Base-by-base conservation (phyloP, 2,329 filamentous ascomycete genomes). In the Sarocladium brachiariae region DNA sequence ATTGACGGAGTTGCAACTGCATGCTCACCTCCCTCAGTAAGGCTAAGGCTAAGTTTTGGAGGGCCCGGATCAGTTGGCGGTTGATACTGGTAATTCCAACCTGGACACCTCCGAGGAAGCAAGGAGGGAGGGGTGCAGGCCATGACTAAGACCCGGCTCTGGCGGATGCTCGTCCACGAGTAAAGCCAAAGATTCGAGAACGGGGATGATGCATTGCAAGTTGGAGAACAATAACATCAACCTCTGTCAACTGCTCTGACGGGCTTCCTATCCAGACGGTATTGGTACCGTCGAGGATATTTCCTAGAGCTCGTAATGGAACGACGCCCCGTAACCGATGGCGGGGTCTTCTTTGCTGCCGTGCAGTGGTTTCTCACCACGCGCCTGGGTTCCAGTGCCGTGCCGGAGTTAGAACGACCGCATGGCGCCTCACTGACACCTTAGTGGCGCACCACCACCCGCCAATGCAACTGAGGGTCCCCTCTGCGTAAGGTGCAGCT, bases 21-120 rank as follows among this genome's bases (percentile, higher is more conserved):
- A 16, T 11, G 25, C n/a, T 31, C 7, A 23, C 24, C 13, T 27
- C 39, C 30, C 30, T 27, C n/a, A n/a, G n/a, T n/a, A n/a, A n/a
- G n/a, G n/a, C 14, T 47, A 47, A 47, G 43, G 43, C 27, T 47
- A 47, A 47, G 19, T 21, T 21, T 25, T 47, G 16, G 43, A 45
- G 43, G 43, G 27, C 19, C 24, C 27, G 43, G 27, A n/a, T 33
- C 25, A 47, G 27, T 47, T 47, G 27, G 24, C 43, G 43, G 43
- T 25, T 47, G 43, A 47, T 47, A 3, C 25, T 47, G 25, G 31
- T n/a, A 31, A 21, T 13, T n/a, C 14, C 18, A 8, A 39, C 11
- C 16, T 21, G 21, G 18, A 33, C 43, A 45, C 27, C 25, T 33
- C 25, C 18, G 21, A 41, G 21, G 39, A 19, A 13, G 27, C 27